These are phyloP conservation scores for Trichophyton rubrum DNA, from an alignment of 2,329 filamentous ascomycete species.

Conservation along the genomic window DNA sequence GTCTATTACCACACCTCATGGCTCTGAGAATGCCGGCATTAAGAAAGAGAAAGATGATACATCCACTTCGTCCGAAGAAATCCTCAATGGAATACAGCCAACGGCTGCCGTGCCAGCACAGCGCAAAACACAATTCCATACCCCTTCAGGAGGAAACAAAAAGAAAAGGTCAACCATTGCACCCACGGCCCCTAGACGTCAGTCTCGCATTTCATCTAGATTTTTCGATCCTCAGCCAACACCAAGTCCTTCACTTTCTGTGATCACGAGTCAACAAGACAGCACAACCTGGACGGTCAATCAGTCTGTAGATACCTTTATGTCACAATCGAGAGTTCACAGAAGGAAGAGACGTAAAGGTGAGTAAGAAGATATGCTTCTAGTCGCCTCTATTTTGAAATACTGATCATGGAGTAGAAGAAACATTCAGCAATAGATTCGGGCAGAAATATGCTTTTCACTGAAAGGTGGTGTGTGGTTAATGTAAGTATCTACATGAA, in stretches of 20 bases:
- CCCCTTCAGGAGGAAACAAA: constrained; percentile 4
- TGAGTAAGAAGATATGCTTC: constrained; percentile 10
- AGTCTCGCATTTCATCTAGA: constrained; percentile 15
- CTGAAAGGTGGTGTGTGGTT: not conserved
- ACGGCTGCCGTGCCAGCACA: not conserved
- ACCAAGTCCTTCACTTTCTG: constrained; percentile 15
- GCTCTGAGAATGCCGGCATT: not conserved
- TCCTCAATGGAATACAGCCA: constrained; percentile 11
- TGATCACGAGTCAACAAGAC: constrained; percentile 3
- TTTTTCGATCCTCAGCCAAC: constrained; percentile 19
- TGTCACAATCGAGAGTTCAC: constrained; percentile 9
- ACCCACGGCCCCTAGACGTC: constrained; percentile 8
- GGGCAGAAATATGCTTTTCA: constrained; percentile 2
- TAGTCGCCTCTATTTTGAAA: not conserved
- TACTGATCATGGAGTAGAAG: constrained; percentile 2
- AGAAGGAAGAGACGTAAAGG: constrained; percentile 19
- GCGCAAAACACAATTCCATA: constrained; percentile 5
- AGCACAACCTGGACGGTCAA: constrained; percentile 7
- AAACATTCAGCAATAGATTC: constrained; percentile 12
- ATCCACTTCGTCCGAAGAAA: constrained; percentile 7
- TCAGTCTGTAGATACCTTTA: constrained; percentile 10
- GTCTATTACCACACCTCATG: not conserved
- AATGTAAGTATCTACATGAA: not conserved
- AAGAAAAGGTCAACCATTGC: constrained; percentile 10
- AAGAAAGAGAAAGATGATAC: not conserved